A percentile compares a stretch with the other conserved stretches of the same genome.
Evolutionary conservation across 495 filamentous ascomycete species (phyloP).

Genomic region (Penicillium ucsense): DNA sequence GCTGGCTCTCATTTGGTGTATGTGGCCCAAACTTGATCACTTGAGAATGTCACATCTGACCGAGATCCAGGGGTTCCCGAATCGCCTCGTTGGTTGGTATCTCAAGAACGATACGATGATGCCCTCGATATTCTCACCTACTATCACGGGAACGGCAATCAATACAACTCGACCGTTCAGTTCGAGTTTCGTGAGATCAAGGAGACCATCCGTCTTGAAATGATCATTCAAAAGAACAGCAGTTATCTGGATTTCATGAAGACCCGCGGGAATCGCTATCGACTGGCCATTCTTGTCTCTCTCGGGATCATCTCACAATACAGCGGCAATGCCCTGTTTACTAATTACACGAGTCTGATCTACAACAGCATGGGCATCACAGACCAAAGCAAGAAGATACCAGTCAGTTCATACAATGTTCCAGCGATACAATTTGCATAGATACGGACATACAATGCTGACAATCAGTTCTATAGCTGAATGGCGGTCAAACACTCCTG

Average conservation of each 20-base stretch:
- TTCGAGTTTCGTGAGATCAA: conserved; percentile 22
- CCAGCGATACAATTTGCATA: background rate
- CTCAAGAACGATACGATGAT: conserved; percentile 25
- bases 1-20: conserved; percentile 32
- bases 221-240: conserved; percentile 19
- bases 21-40: background rate
- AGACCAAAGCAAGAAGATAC: conserved; percentile 35
- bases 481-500: conserved; percentile 13
- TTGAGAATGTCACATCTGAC: background rate
- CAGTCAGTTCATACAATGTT: conserved; percentile 13
- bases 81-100: conserved; percentile 35
- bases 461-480: conserved; percentile 1
- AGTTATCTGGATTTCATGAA: conserved; percentile 48
- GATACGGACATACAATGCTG: background rate
- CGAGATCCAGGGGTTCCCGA: conserved; percentile 24
- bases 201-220: conserved; percentile 17
- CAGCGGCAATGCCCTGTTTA: conserved; percentile 55
- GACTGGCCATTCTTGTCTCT: conserved; percentile 44
- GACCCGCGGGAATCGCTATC: conserved; percentile 58
- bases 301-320: conserved; percentile 52
- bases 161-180: conserved; percentile 11
- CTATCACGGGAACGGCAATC: conserved; percentile 21
- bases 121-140: conserved; percentile 22
- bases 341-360: conserved; percentile 46
- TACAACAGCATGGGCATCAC: conserved; percentile 47